Conservation (phyloP, 2,329 filamentous ascomycete species). For the Exophiala sideris region DNA sequence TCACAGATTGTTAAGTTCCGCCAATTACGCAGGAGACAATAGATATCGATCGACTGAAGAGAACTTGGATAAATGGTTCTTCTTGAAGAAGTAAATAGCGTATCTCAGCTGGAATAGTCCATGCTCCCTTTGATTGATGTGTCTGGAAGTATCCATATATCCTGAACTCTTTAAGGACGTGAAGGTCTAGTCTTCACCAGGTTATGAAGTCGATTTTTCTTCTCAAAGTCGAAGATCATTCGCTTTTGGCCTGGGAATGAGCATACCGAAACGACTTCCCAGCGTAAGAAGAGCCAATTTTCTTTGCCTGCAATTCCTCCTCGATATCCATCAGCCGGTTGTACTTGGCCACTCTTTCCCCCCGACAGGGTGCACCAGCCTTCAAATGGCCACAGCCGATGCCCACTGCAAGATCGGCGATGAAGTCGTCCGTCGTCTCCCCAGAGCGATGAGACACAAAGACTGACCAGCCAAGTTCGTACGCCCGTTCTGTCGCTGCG, state of each 20-base stretch:
- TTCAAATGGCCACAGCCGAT: constrained; percentile 42
- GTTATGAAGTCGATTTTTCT: background rate
- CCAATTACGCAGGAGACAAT: background rate
- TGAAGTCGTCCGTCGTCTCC: constrained; percentile 45
- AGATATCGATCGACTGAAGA: background rate
- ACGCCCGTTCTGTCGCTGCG: constrained; percentile 34
- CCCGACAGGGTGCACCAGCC: constrained; percentile 39
- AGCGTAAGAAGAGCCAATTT: constrained; percentile 1
- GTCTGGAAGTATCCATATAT: too few species aligned
- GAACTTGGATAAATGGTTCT: constrained; percentile 1
- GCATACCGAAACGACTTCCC: constrained; percentile 4
- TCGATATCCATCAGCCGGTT: constrained; percentile 47
- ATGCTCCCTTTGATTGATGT: too few species aligned
- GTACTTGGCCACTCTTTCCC: constrained; percentile 44
- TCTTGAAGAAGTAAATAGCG: background rate
- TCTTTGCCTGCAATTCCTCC: constrained; percentile 19
- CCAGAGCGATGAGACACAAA: constrained; percentile 45
- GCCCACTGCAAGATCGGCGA: constrained; percentile 42
- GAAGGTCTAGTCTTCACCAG: background rate
- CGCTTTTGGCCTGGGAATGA: background rate
- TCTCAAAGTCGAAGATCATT: background rate
- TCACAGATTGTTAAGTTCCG: background rate
- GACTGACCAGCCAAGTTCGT: constrained; percentile 38
- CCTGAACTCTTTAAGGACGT: background rate
- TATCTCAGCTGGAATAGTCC: too few species aligned